Conservation (phyloP, 2,329 filamentous ascomycete species). For the Colletotrichum paranaense region DNA sequence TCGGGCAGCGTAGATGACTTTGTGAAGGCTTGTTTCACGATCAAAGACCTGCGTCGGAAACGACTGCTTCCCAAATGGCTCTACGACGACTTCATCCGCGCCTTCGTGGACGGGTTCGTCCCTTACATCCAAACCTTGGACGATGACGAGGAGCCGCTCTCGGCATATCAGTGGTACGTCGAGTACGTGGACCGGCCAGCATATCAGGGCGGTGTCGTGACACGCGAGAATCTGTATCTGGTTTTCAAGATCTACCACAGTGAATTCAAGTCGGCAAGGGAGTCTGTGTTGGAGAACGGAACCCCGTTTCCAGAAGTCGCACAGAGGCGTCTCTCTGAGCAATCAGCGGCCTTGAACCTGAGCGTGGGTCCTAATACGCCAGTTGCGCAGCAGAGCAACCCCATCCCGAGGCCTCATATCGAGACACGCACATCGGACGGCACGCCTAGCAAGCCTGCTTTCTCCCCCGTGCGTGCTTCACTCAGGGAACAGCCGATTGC, state of each 20-base stretch:
- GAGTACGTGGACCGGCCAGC: slow-evolving; percentile 37
- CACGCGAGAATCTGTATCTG: slow-evolving; percentile 46
- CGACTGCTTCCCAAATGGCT: slow-evolving; percentile 53
- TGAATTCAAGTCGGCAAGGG: slow-evolving; percentile 38
- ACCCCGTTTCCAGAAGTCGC: background rate
- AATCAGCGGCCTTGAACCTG: background rate
- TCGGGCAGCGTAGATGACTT: slow-evolving; percentile 54
- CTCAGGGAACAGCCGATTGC: background rate
- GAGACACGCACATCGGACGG: background rate
- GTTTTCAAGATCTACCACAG: slow-evolving; percentile 48
- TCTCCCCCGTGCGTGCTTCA: background rate
- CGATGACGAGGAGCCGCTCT: slow-evolving; percentile 41
- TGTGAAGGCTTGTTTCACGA: slow-evolving; percentile 55
- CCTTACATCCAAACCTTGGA: slow-evolving; percentile 49
- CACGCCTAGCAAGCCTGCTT: background rate
- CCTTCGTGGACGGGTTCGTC: slow-evolving; percentile 55
- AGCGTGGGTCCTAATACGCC: background rate
- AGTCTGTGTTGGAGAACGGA: background rate
- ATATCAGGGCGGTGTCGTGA: slow-evolving; percentile 46
- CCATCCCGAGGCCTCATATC: background rate
- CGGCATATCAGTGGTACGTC: slow-evolving; percentile 57
- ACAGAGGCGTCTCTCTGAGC: background rate
- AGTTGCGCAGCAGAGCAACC: background rate
- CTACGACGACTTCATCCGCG: slow-evolving; percentile 65
- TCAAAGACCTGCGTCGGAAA: slow-evolving; percentile 51